Evolutionary conservation across 441 rosid species (phyloP).

Genomic region (Syzygium malaccense): DNA sequence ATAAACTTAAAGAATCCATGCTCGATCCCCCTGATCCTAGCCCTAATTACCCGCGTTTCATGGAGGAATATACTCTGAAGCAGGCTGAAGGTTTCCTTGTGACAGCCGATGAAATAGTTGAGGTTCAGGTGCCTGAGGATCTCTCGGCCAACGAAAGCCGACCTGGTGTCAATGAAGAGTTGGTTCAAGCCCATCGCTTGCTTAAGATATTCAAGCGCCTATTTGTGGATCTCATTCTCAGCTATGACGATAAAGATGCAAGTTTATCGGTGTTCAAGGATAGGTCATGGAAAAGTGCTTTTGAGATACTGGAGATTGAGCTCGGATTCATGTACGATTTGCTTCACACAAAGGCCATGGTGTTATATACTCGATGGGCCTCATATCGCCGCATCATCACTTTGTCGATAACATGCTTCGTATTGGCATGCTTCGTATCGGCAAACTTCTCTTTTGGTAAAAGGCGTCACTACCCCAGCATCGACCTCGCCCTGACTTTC

Average conservation of each 20-base stretch:
- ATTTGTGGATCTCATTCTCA: background rate
- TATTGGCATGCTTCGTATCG: background rate
- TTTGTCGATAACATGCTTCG: background rate
- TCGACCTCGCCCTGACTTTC: conserved; percentile 3
- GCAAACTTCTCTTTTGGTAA: background rate
- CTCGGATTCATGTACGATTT: conserved; percentile 40
- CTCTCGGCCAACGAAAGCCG: background rate
- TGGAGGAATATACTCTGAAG: background rate
- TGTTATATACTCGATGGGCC: conserved; percentile 2
- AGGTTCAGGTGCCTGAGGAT: background rate
- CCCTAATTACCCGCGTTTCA: background rate
- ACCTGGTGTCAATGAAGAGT: background rate
- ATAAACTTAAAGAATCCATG: background rate
- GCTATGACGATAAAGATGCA: background rate
- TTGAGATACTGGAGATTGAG: conserved; percentile 14
- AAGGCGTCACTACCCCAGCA: background rate
- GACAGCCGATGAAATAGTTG: background rate
- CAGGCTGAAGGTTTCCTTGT: background rate
- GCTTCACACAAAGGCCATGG: conserved; percentile 39
- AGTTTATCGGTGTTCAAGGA: background rate
- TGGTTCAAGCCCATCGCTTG: background rate
- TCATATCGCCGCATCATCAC: background rate
- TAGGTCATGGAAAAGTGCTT: background rate
- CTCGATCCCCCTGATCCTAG: background rate
- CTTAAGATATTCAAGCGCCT: background rate